phyloP scores from a whole-genome alignment of 2,329 filamentous ascomycete genomes.

The Fusarium annulatum region DNA sequence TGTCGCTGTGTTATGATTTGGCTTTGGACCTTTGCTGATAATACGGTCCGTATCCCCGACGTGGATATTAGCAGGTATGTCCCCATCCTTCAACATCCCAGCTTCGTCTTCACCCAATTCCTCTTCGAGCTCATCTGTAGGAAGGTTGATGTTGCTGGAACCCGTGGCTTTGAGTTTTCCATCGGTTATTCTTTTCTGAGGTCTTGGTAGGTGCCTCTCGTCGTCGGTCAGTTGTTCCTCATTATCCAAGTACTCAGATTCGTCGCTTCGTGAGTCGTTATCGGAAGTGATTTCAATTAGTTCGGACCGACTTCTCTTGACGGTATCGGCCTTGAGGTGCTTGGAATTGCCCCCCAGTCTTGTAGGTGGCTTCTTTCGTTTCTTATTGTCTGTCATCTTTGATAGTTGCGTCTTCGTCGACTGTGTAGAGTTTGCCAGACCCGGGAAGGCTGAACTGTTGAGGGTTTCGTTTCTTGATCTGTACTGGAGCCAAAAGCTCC shows the following conservation, averaged over 20 bases:
- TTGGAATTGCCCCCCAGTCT: accelerated
- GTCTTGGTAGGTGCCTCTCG: not conserved
- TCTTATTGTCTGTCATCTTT: not conserved
- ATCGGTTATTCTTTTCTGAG: not conserved
- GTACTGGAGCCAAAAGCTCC: too few species aligned
- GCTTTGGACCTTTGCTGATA: not conserved
- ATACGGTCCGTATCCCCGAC: not conserved
- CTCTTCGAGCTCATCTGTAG: not conserved
- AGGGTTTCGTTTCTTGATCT: not conserved
- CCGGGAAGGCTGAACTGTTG: too few species aligned
- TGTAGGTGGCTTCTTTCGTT: not conserved
- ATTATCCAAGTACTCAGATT: not conserved
- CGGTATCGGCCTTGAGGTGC: accelerated
- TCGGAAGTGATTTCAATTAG: not conserved
- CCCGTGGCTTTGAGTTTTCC: not conserved
- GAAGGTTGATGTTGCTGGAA: too few species aligned
- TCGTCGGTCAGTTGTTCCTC: not conserved
- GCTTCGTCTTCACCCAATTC: not conserved
- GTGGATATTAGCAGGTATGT: not conserved
- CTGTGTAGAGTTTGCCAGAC: not conserved
- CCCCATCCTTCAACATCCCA: not conserved
- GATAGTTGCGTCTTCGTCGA: accelerated
- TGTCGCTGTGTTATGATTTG: accelerated
- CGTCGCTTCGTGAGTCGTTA: not conserved
- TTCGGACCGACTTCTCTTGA: not conserved